phyloP scores from a whole-genome alignment of 331 rosid genomes.

The Telfairia occidentalis region DNA sequence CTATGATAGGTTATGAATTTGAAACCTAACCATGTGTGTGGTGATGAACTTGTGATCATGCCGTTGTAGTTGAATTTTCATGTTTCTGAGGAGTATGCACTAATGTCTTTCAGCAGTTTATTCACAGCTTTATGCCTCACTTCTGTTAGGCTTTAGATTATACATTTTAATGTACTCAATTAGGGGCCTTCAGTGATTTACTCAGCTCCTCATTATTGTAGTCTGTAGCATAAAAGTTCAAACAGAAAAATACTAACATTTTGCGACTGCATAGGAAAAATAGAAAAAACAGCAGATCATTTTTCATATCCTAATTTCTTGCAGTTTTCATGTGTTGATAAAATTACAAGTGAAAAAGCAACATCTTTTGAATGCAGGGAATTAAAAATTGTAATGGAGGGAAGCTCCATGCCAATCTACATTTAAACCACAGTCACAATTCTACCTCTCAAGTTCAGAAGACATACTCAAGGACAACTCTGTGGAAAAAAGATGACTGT shows the following conservation, averaged over 20 bases:
- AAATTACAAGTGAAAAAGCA: neutral
- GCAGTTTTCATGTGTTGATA: neutral
- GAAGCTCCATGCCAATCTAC: slow-evolving; percentile 22
- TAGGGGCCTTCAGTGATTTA: neutral
- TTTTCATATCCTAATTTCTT: neutral
- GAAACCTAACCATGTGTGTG: neutral
- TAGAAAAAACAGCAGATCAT: neutral
- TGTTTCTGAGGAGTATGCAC: neutral
- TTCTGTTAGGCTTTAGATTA: neutral
- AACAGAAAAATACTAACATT: neutral
- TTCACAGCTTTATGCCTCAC: neutral
- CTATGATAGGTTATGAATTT: neutral
- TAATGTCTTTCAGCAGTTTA: neutral
- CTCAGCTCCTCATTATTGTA: neutral
- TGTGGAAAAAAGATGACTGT: slow-evolving; percentile 19
- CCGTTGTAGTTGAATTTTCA: neutral
- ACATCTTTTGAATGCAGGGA: slow-evolving; percentile 41
- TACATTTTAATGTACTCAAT: neutral
- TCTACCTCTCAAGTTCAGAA: slow-evolving; percentile 37
- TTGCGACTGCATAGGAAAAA: neutral
- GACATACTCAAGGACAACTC: slow-evolving; percentile 25
- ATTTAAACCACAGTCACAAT: slow-evolving; percentile 23
- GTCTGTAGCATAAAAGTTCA: neutral
- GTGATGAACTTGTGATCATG: neutral
- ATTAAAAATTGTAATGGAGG: slow-evolving; percentile 32